Percentiles rank a stretch among this genome's conserved stretches.
These are phyloP conservation scores for Erigeron canadensis DNA, from an alignment of 129 eudicot genomes.

Conservation along the genomic window DNA sequence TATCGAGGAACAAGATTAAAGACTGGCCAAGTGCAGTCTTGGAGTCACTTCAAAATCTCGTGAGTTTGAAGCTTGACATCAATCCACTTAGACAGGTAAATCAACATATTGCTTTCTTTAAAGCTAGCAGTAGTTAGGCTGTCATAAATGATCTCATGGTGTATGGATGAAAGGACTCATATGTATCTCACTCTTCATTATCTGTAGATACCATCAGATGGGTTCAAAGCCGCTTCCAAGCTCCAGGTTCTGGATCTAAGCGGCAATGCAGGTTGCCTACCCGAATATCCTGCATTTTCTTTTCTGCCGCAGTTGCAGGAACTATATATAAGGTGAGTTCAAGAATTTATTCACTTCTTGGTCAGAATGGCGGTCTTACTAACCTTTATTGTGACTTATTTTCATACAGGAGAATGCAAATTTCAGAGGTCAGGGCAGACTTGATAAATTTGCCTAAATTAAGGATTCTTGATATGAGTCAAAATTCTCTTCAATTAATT, in stretches of 20 bases:
- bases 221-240: slow-evolving; percentile 64
- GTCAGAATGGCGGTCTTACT: neutral
- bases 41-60: slow-evolving; percentile 63
- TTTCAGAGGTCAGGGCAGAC: slow-evolving; percentile 69
- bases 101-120: neutral
- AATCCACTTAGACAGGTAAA: slow-evolving; percentile 77
- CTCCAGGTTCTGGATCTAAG: slow-evolving; percentile 89
- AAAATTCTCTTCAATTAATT: slow-evolving; percentile 61
- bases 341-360: neutral
- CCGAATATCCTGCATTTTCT: slow-evolving; percentile 66
- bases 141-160: slow-evolving; percentile 4
- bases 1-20: slow-evolving; percentile 88
- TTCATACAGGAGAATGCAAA: slow-evolving; percentile 67
- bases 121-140: neutral
- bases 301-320: slow-evolving; percentile 69
- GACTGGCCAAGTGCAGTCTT: slow-evolving; percentile 82
- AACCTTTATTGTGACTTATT: slow-evolving; percentile 4
- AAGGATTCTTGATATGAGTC: slow-evolving; percentile 83
- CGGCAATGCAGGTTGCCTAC: slow-evolving; percentile 68
- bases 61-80: slow-evolving; percentile 78
- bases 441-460: slow-evolving; percentile 45
- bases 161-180: no score
- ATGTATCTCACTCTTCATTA: slow-evolving; percentile 11
- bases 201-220: slow-evolving; percentile 67
- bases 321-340: slow-evolving; percentile 74